Percentiles rank a stretch among this genome's conserved stretches.
phyloP scores from a whole-genome alignment of 1,139 yeast species.

The Geotrichum aggregatum region DNA sequence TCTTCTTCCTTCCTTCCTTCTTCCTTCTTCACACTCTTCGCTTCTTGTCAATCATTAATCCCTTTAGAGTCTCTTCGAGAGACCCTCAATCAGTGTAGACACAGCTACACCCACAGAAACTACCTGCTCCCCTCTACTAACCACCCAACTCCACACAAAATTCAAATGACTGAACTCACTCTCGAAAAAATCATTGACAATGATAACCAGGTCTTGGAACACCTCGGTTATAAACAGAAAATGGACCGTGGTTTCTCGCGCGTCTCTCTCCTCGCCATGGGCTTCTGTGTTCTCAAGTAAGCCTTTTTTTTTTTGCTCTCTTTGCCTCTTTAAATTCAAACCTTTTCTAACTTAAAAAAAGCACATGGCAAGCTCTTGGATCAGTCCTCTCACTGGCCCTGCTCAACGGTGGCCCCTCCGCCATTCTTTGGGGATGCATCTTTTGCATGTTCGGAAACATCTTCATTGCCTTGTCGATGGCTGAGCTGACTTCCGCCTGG shows the following conservation, averaged over 20 bases:
- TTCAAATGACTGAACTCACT: not conserved
- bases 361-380: constrained; percentile 25
- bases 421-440: constrained; percentile 23
- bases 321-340: not conserved
- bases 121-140: not conserved
- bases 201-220: constrained; percentile 17
- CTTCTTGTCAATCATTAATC: too few species aligned
- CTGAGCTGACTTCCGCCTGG: constrained; percentile 23
- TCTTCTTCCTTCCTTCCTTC: too few species aligned
- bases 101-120: not conserved
- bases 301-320: not conserved
- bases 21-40: too few species aligned
- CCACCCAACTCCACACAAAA: not conserved
- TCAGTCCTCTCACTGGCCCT: constrained; percentile 21
- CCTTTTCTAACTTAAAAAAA: not conserved
- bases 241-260: constrained; percentile 22
- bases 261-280: constrained; percentile 23
- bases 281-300: constrained; percentile 22
- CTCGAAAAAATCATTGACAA: constrained; percentile 16
- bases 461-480: constrained; percentile 21
- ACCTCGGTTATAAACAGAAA: constrained; percentile 20
- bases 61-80: too few species aligned
- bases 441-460: constrained; percentile 21
- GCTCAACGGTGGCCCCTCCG: constrained; percentile 20
- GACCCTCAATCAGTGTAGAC: too few species aligned